Conservation (phyloP, 1,139 yeast genomes). For the Pichia sp. region DNA sequence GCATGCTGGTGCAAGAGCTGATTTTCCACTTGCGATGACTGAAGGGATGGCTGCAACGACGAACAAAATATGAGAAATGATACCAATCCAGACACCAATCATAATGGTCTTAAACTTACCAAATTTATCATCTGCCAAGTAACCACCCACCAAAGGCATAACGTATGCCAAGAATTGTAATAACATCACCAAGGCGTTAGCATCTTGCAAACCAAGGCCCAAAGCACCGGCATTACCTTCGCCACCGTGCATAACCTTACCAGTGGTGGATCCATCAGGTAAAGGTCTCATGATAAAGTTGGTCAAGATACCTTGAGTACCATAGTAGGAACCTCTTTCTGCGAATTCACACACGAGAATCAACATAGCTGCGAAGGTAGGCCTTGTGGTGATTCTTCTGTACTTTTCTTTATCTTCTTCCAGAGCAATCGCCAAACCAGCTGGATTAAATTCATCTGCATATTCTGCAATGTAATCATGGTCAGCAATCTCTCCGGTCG, state of each 20-base stretch:
- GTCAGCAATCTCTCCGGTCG: neutral
- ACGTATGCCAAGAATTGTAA: slow-evolving; percentile 39
- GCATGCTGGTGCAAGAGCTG: slow-evolving; percentile 34
- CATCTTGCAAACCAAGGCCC: slow-evolving; percentile 32
- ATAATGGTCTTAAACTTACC: slow-evolving; percentile 39
- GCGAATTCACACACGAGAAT: slow-evolving; percentile 39
- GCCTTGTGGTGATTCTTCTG: slow-evolving; percentile 33
- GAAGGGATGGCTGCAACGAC: slow-evolving; percentile 37
- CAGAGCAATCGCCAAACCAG: slow-evolving; percentile 28
- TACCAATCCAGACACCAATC: slow-evolving; percentile 35
- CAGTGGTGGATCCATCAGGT: slow-evolving; percentile 40
- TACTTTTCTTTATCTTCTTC: slow-evolving; percentile 38
- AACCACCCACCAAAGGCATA: slow-evolving; percentile 39
- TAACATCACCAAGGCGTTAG: slow-evolving; percentile 34
- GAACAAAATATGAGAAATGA: slow-evolving; percentile 33
- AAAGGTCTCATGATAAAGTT: slow-evolving; percentile 42
- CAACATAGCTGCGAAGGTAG: slow-evolving; percentile 31
- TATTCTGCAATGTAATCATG: slow-evolving; percentile 19
- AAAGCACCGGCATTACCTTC: slow-evolving; percentile 33
- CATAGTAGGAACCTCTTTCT: slow-evolving; percentile 41
- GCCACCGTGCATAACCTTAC: slow-evolving; percentile 18
- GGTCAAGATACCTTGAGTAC: slow-evolving; percentile 31
- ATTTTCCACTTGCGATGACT: slow-evolving; percentile 32
- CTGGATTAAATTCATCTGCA: slow-evolving; percentile 25
- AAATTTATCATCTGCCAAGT: slow-evolving; percentile 34